Evolutionary conservation across 1,284 basidiomycete genomes (phyloP).

Genomic region (Boletus nobilissimus): DNA sequence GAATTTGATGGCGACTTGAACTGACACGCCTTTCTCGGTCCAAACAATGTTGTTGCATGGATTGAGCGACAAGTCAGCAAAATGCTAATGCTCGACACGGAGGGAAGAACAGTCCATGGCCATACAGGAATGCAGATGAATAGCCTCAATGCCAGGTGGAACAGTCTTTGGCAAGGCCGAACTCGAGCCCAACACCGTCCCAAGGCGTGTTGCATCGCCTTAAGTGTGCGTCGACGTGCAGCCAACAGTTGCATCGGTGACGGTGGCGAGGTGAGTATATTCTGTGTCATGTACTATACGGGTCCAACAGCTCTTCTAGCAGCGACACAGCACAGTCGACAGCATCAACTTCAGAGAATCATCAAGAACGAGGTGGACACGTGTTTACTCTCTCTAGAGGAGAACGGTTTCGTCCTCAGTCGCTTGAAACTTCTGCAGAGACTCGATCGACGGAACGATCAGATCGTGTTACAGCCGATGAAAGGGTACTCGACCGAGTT

Average conservation of each 20-base stretch:
- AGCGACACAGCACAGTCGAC: background rate
- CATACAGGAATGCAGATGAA: background rate
- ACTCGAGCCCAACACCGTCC: background rate
- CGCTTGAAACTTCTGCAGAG: background rate
- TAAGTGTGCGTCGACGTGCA: background rate
- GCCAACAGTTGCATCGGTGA: background rate
- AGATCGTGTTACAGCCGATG: background rate
- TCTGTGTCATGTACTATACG: background rate
- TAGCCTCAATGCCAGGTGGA: background rate
- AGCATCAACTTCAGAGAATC: background rate
- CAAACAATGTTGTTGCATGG: background rate
- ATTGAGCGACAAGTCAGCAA: background rate
- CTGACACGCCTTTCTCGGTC: background rate
- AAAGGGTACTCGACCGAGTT: background rate
- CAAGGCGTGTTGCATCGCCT: conserved; percentile 7
- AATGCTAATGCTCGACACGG: background rate
- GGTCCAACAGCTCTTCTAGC: conserved; percentile 19
- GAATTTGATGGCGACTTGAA: background rate
- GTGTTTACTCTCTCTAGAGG: background rate
- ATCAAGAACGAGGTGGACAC: background rate
- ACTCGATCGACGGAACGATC: background rate
- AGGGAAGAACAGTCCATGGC: background rate
- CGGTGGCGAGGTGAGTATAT: conserved; percentile 6
- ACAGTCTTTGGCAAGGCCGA: background rate
- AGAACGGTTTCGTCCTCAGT: background rate